phyloP scores from a whole-genome alignment of 768 basidiomycete genomes.

The Russula dissimulans region DNA sequence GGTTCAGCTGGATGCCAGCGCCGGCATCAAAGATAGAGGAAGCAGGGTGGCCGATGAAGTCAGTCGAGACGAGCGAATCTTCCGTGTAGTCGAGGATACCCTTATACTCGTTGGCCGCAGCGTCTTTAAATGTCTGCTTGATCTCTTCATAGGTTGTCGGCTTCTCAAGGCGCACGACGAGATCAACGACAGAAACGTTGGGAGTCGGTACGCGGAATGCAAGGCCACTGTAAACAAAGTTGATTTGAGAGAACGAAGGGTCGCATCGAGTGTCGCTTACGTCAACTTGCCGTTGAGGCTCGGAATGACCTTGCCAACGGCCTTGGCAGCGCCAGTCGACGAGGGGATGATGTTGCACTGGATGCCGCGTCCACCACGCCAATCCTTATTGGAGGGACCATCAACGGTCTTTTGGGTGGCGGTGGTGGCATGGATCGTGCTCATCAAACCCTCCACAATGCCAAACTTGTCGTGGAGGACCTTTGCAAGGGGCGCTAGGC shows the following conservation, averaged over 20 bases:
- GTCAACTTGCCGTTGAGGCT: constrained; percentile 95
- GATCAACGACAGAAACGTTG: constrained; percentile 97
- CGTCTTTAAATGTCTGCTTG: constrained; percentile 76
- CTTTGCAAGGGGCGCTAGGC: constrained; percentile 98
- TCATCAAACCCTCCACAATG: constrained; percentile 97
- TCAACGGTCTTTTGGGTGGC: constrained; percentile 95
- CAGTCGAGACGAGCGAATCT: constrained; percentile 87
- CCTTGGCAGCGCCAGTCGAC: constrained; percentile 98
- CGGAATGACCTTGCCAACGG: constrained; percentile 97
- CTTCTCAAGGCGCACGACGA: constrained; percentile 89
- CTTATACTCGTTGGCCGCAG: constrained; percentile 59
- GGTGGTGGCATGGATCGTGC: constrained; percentile 94
- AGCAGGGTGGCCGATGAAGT: constrained; percentile 70
- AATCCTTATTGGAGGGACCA: constrained; percentile 91
- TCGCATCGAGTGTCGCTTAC: constrained; percentile 35
- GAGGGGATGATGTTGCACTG: constrained; percentile 99
- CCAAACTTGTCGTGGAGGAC: constrained; percentile 95
- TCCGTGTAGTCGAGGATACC: constrained; percentile 88
- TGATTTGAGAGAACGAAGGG: neutral
- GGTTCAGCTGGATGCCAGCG: constrained; percentile 88
- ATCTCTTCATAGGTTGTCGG: constrained; percentile 79
- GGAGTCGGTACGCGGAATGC: constrained; percentile 95
- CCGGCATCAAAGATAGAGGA: constrained; percentile 92
- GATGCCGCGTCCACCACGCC: constrained; percentile 94
- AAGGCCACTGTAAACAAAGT: constrained; percentile 52